Conservation (phyloP, 2,329 filamentous ascomycete species). For the Colletotrichum lini region DNA sequence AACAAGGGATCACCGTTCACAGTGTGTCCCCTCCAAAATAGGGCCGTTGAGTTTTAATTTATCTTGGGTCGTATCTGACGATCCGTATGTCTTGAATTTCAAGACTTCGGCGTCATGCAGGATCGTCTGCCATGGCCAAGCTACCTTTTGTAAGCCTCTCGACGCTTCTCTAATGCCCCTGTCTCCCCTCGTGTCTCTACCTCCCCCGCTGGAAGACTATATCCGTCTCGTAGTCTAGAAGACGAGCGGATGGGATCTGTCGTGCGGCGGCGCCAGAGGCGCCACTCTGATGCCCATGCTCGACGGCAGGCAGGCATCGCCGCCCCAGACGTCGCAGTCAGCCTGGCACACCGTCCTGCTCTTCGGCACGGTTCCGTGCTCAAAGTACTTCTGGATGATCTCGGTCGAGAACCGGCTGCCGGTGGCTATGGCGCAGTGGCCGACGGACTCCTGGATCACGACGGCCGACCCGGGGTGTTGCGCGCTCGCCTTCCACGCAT, state of each 20-base stretch:
- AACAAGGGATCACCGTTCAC: not conserved
- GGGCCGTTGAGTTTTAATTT: not conserved
- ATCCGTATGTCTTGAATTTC: not conserved
- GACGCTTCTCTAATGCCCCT: too few relatives aligned
- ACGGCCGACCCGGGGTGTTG: conserved; percentile 49
- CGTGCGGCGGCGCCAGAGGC: not conserved
- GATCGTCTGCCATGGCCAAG: not conserved
- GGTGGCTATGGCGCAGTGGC: conserved; percentile 46
- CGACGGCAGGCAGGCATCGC: conserved; percentile 18
- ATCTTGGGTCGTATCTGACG: not conserved
- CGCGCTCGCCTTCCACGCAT: conserved; percentile 50
- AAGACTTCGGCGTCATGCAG: not conserved
- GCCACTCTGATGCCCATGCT: conserved; percentile 5
- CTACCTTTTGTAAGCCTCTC: too few relatives aligned
- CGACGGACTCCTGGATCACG: conserved; percentile 49
- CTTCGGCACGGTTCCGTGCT: conserved; percentile 48
- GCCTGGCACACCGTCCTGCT: conserved; percentile 45
- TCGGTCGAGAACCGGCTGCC: conserved; percentile 45
- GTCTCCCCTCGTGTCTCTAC: too few relatives aligned
- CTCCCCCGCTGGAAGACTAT: rapidly evolving
- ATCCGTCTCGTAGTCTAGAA: not conserved
- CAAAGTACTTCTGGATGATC: conserved; percentile 48
- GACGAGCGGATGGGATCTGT: not conserved
- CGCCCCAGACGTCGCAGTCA: conserved; percentile 43
- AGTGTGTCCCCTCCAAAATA: too few relatives aligned